A percentile compares a stretch with the other conserved stretches of the same genome.
Evolutionary conservation across 176 grass and related monocot species (phyloP).

Genomic region (Chrysopogon serrulatus): DNA sequence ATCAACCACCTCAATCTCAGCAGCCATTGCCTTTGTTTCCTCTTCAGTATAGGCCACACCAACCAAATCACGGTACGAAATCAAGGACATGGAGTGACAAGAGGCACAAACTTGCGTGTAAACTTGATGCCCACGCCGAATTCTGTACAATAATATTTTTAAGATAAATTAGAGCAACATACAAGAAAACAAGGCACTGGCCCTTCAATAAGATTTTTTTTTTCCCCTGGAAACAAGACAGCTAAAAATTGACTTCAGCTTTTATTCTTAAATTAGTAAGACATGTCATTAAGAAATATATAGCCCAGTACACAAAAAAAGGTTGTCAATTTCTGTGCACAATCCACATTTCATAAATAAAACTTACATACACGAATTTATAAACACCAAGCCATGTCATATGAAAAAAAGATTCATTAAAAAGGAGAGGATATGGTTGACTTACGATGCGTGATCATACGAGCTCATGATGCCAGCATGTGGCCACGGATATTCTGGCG

Average conservation of each 20-base stretch:
- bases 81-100: conserved; percentile 95
- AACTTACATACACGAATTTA: background rate
- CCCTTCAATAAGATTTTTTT: background rate
- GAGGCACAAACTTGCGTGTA: conserved; percentile 97
- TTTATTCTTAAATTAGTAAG: background rate
- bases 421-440: background rate
- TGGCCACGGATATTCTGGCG: conserved; percentile 89
- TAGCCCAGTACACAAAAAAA: background rate
- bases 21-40: conserved; percentile 96
- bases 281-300: background rate
- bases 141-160: conserved; percentile 44
- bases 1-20: conserved; percentile 96
- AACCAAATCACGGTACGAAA: conserved; percentile 93
- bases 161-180: background rate
- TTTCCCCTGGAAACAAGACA: background rate
- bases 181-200: background rate
- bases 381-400: background rate
- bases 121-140: conserved; percentile 93
- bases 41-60: conserved; percentile 98
- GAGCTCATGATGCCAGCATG: conserved; percentile 97
- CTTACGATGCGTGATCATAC: conserved; percentile 96
- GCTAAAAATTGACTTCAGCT: background rate
- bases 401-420: background rate
- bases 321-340: background rate
- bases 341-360: background rate